Evolutionary conservation across 164 flowering plant species (phyloP).

Genomic region (Vitis riparia): DNA sequence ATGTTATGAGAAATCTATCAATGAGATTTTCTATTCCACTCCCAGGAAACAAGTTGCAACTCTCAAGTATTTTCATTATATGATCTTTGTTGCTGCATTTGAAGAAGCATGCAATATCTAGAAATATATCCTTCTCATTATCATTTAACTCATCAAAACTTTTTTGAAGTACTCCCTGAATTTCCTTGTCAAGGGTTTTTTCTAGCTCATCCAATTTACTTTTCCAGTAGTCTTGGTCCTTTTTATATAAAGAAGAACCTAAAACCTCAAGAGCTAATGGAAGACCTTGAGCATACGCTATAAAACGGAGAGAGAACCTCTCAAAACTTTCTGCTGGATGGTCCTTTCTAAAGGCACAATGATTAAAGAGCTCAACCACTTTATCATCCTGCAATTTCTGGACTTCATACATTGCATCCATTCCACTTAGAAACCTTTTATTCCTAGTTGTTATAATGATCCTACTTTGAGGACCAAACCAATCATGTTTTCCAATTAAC

Average conservation of each 20-base stretch:
- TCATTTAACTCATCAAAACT: neutral
- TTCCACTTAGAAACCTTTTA: neutral
- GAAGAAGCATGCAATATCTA: too few relatives aligned
- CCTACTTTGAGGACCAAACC: constrained; percentile 10
- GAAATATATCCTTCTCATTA: neutral
- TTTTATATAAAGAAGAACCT: constrained; percentile 2
- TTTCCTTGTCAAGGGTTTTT: neutral
- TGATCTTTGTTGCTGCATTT: too few relatives aligned
- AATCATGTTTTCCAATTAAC: neutral
- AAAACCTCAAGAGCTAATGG: constrained; percentile 12
- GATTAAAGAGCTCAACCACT: constrained; percentile 13
- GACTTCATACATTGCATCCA: neutral
- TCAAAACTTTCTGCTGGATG: neutral
- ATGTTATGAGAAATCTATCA: too few relatives aligned
- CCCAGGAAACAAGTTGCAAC: too few relatives aligned
- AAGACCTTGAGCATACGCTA: neutral
- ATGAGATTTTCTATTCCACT: too few relatives aligned
- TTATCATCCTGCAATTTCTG: neutral
- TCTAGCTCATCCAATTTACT: neutral
- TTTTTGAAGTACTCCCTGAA: neutral
- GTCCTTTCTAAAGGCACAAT: neutral
- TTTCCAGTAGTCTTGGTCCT: neutral
- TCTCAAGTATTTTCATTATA: too few relatives aligned
- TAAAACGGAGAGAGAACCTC: neutral
- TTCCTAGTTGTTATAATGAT: constrained; percentile 16